These are phyloP conservation scores for Penicillium mononematosum DNA, from an alignment of 495 filamentous ascomycete genomes.

Conservation along the genomic window DNA sequence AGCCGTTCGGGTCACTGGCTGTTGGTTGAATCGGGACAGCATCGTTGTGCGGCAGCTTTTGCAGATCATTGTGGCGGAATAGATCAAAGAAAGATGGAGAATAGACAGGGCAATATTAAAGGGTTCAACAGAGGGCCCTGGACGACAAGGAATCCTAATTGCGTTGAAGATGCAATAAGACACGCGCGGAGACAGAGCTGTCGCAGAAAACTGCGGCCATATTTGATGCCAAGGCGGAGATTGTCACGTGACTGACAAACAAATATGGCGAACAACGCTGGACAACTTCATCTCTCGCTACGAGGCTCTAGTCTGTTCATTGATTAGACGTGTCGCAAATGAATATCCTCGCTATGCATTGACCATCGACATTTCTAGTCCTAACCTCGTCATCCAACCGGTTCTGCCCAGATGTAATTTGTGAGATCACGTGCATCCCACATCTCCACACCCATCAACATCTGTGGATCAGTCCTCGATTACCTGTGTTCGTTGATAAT, in stretches of 20 bases:
- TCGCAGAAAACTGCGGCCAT: constrained; percentile 44
- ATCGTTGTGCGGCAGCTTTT: constrained; percentile 47
- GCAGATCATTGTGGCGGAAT: constrained; percentile 45
- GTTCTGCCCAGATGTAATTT: not conserved
- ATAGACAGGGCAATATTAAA: too few relatives aligned
- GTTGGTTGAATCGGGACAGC: constrained; percentile 39
- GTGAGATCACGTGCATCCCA: not conserved
- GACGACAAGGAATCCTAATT: not conserved
- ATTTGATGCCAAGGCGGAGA: constrained; percentile 47
- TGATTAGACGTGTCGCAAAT: not conserved
- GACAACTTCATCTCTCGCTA: not conserved
- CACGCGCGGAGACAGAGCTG: constrained; percentile 19
- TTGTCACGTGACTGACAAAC: constrained; percentile 28
- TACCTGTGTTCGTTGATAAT: not conserved
- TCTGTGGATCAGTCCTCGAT: not conserved
- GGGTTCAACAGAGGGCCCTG: not conserved
- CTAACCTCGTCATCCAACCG: not conserved
- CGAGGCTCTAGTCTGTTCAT: not conserved
- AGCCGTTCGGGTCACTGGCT: constrained; percentile 32
- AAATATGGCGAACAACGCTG: not conserved
- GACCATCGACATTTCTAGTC: not conserved
- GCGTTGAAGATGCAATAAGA: constrained; percentile 12
- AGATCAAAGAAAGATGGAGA: not conserved
- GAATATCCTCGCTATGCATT: not conserved
- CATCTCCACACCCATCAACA: not conserved